phyloP scores from a whole-genome alignment of 2,329 filamentous ascomycete genomes.

The Penicillium italicum region DNA sequence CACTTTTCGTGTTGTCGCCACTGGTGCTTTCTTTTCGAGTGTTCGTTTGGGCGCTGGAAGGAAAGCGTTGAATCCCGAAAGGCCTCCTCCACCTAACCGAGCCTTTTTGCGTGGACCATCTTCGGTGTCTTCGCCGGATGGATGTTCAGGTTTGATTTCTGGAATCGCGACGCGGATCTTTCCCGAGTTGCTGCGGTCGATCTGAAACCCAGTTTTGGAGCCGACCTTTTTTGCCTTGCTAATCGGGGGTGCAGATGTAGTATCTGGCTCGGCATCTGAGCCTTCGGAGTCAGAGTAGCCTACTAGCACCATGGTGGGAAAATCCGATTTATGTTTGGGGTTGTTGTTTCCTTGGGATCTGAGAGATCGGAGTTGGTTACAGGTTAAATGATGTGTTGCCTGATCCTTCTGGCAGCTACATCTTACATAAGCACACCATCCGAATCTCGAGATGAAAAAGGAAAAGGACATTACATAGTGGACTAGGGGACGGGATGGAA shows the following conservation, averaged over 20 bases:
- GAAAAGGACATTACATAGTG: neutral
- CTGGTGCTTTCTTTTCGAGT: conserved; percentile 31
- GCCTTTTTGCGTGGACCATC: conserved; percentile 65
- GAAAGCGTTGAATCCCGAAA: conserved; percentile 80
- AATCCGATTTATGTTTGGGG: neutral
- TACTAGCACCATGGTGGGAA: conserved; percentile 67
- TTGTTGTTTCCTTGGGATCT: neutral
- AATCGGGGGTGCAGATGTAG: conserved; percentile 20
- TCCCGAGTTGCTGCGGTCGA: conserved; percentile 74
- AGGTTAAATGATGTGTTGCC: neutral
- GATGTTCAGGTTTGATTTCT: conserved; percentile 45
- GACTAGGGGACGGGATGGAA: neutral
- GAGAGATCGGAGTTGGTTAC: neutral
- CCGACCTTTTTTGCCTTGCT: conserved; percentile 20
- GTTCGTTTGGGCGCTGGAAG: conserved; percentile 74
- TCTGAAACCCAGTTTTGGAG: conserved; percentile 61
- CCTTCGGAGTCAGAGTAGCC: conserved; percentile 76
- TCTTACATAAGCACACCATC: neutral
- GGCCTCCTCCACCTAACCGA: conserved; percentile 63
- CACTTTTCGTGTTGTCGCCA: conserved; percentile 50
- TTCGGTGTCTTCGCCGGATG: conserved; percentile 38
- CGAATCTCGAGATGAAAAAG: neutral
- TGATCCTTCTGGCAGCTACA: neutral
- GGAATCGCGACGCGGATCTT: conserved; percentile 82
- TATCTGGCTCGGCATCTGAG: conserved; percentile 58